Base-by-base conservation (phyloP, 805 yeast species). In the Phaffomyces antillensis region DNA sequence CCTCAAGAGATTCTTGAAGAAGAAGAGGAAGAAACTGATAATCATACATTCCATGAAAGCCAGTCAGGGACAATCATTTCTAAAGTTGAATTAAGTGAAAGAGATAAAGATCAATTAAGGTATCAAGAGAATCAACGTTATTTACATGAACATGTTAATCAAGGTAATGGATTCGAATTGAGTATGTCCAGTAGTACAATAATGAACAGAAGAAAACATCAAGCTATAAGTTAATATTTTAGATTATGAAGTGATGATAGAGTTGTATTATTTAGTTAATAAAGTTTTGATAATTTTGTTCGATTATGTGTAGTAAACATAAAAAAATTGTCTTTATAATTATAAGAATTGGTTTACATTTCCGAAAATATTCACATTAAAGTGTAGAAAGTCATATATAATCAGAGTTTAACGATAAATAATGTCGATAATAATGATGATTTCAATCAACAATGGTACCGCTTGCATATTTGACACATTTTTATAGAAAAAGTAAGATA, bases 151-250 rank as follows among this genome's bases (percentile, higher is more conserved):
- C 31, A 18, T 23, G 44, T 36, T 25, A 37, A 32, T 16, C 46
- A 36, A 25, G 41, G 54, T 26, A 31, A 59, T 12, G 55, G 61
- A 47, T 70, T 70, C 44, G 68, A 68, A 41, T 46, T 70, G 37
- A 61, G 53, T 23, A 43, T 70, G 39, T 60, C 65, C 40, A 55
- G 70, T 6, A 65, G 72, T 1, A 65, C 73, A 0, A 70, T 70
- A 36, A 60, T 67, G 7, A 66, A 64, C 50, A 66, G 74, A 57
- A 62, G 74, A 51, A 65, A 63, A 41, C 56, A 62, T 34, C 58
- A 60, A 26, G 50, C 49, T 10, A 33, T 43, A 10, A 43, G 54
- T 20, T 51, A 41, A 37, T 20, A 35, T 15, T 12, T 12, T 12
- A 13, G 15, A 13, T 35, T 15, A 35, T 16, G 24, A 20, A 11